Base-by-base conservation (phyloP, 768 basidiomycete genomes). In the Galerina sulciceps region DNA sequence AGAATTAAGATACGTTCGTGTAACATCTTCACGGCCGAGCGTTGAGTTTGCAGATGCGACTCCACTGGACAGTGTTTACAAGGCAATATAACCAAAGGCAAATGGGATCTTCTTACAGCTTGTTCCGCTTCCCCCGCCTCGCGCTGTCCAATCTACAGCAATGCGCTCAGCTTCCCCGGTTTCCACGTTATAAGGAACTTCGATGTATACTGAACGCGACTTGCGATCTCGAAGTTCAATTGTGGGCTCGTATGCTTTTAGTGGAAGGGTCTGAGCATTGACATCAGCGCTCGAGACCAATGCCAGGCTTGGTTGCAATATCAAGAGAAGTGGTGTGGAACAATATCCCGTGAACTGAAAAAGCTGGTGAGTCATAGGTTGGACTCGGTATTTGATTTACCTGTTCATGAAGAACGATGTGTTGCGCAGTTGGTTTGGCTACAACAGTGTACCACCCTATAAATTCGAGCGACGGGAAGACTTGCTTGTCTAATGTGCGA, bases 161-260 rank as follows among this genome's bases (percentile, higher is more conserved):
- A 99, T 98, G 38, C 97, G 88, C 71, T 99, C 97, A 14, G 97
- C 97, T 75, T 99, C 97, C 35, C 96, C 97, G 0, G 96, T 98
- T 74, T 98, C 96, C 15, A 99, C 90, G 49, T 85, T 89, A 75
- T 89, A 99, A 3, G 89, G 78, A 1, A 89, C 92, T 67, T 94
- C 90, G 44, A 96, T 86, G 66, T 92, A 96, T 10, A 90, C 88
- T 1, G 87, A 85, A 53, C 89, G 86, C 51, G 89, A 86, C 68
- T 80, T 87, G 46, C 90, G 83, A 62, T 92, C 91, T 55, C 86
- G 82, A 42, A 96, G 88, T 70, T 95, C 94, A 41, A 95, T 83
- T 1, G 91, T 90, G 0, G 93, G 90, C 69, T 98, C 96, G 67
- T 92, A 99, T n/a, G 96, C 90, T 65, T 88, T 91, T 69, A 99